These are phyloP conservation scores for Solanum chacoense DNA, from an alignment of 305 asterid genomes.

Conservation along the genomic window DNA sequence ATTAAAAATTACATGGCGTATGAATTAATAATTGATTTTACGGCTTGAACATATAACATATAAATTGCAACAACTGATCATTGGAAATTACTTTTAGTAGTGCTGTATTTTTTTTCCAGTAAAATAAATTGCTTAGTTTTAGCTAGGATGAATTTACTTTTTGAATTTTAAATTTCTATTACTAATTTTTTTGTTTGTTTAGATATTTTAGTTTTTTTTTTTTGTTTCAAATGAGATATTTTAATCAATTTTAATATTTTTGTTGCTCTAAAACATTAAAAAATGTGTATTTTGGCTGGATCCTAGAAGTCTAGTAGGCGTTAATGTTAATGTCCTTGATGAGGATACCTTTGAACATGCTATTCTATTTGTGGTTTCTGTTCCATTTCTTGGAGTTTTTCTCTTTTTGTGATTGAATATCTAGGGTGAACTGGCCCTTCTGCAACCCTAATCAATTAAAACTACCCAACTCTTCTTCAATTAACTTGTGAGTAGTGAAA, in stretches of 20 bases:
- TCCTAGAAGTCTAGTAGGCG: conserved; percentile 13
- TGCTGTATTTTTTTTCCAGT: neutral
- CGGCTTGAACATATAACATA: neutral
- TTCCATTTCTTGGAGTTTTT: conserved; percentile 17
- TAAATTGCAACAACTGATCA: neutral
- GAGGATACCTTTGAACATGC: conserved; percentile 33
- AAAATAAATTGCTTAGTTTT: neutral
- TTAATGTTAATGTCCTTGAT: conserved; percentile 21
- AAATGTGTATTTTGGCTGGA: conserved; percentile 6
- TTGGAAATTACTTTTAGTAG: neutral
- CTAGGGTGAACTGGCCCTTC: conserved; percentile 5
- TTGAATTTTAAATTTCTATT: neutral
- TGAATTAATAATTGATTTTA: neutral
- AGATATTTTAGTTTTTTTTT: neutral
- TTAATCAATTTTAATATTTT: neutral
- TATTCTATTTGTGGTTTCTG: conserved; percentile 11
- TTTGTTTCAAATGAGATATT: neutral
- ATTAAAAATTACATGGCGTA: neutral
- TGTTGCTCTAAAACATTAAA: neutral
- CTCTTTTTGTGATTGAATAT: conserved; percentile 17
- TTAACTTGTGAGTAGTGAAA: neutral
- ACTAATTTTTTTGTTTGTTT: neutral
- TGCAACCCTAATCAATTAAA: neutral
- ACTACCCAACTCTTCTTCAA: neutral
- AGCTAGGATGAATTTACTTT: neutral